These are phyloP conservation scores for Calonectria honghensis DNA, from an alignment of 2,329 filamentous ascomycete genomes.

Conservation along the genomic window DNA sequence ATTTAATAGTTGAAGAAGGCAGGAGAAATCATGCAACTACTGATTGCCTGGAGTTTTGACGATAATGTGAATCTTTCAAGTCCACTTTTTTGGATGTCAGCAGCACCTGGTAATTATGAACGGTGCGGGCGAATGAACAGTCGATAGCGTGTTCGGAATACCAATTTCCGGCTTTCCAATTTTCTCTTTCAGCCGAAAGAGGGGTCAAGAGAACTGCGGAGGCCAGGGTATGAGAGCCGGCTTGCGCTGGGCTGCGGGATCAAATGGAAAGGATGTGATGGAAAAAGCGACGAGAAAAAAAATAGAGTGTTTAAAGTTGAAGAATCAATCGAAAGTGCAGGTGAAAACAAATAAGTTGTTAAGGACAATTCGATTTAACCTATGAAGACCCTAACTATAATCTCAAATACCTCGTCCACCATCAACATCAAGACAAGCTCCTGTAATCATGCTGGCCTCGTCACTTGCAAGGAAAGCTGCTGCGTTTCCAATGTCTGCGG, in stretches of 20 bases:
- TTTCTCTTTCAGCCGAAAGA: neutral
- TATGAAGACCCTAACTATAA: neutral
- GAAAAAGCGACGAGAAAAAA: neutral
- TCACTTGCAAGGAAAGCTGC: constrained; percentile 27
- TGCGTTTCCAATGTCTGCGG: constrained; percentile 31
- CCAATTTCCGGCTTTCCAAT: neutral
- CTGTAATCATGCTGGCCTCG: constrained; percentile 30
- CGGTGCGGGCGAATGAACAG: neutral
- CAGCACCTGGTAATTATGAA: neutral
- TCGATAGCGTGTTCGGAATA: neutral
- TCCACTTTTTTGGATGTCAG: neutral
- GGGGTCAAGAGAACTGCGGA: neutral
- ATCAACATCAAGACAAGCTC: constrained; percentile 27
- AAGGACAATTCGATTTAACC: neutral
- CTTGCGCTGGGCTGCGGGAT: neutral
- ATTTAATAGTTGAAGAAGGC: neutral
- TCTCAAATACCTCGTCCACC: constrained; percentile 23
- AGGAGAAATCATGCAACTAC: neutral
- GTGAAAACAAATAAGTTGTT: neutral
- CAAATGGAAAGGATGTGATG: neutral
- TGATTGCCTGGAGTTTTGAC: neutral
- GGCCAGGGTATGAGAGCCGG: neutral
- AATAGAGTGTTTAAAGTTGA: neutral
- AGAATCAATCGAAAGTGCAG: neutral
- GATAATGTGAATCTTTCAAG: neutral